phyloP scores from a whole-genome alignment of 2,329 filamentous ascomycete species.

The Hypoxylon sp. region DNA sequence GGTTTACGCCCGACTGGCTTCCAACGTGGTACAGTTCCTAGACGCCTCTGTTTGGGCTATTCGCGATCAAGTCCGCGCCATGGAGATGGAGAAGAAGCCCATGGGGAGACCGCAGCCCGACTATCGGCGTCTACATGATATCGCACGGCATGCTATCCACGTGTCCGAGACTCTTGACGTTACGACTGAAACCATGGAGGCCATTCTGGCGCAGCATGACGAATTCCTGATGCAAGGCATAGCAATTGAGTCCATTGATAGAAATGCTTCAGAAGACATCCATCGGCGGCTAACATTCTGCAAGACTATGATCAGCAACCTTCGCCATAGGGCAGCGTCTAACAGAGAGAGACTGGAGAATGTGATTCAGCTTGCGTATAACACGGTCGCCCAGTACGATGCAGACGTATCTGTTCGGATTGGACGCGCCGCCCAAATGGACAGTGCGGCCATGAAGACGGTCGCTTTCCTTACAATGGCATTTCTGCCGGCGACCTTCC shows the following conservation, averaged over 20 bases:
- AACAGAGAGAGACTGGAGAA: slow-evolving; percentile 63
- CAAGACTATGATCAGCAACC: slow-evolving; percentile 26
- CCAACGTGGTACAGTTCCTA: background rate
- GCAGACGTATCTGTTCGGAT: slow-evolving; percentile 56
- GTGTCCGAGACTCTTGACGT: slow-evolving; percentile 58
- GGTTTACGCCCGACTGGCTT: background rate
- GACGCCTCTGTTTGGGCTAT: background rate
- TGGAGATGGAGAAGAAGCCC: background rate
- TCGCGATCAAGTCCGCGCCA: background rate
- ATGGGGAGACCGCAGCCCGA: slow-evolving; percentile 48
- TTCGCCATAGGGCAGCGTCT: slow-evolving; percentile 54
- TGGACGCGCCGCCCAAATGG: slow-evolving; percentile 55
- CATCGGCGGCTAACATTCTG: background rate
- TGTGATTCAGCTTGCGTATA: slow-evolving; percentile 66
- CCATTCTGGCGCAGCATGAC: slow-evolving; percentile 42
- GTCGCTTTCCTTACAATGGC: slow-evolving; percentile 62
- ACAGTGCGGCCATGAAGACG: slow-evolving; percentile 65
- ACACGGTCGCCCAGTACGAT: slow-evolving; percentile 59
- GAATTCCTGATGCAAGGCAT: background rate
- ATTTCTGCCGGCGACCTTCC: slow-evolving; percentile 65
- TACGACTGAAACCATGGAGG: slow-evolving; percentile 49
- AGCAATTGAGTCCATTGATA: background rate
- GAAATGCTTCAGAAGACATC: background rate
- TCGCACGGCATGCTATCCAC: slow-evolving; percentile 60
- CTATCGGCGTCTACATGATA: slow-evolving; percentile 56